Evolutionary conservation across 2,329 filamentous ascomycete species (phyloP), one percentile per base, ranked within the genome.

Genomic region (Orbilia ellipsospora): DNA sequence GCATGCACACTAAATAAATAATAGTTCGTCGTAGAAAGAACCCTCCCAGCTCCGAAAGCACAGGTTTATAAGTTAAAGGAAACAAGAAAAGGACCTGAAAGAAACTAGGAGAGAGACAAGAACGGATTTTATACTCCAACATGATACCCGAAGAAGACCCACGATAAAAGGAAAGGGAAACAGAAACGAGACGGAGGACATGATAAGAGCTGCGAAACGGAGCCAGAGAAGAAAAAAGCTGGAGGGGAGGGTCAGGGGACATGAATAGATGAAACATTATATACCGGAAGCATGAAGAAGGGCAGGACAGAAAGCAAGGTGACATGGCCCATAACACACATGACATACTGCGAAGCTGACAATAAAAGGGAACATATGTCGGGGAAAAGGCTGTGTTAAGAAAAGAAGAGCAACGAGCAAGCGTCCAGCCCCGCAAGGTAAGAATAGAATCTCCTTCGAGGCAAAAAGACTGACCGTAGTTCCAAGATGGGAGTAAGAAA

Each of bases 51-150:
- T 36, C 62, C 45, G 42, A 68, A 74, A 26, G 44, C 26, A 56
- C 60, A 63, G 54, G 62, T 73, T 68, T 69, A 73, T 70, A 57
- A n/a, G 44, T 60, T 48, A 61, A 36, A 36, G 31, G 31, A 36
- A 36, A 44, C 42, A 63, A 20, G 48, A 54, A 31, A 59, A 63
- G 18, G 45, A 64, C 40, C 42, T 55, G n/a, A 31, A 8, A 23
- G 45, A 36, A 51, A 45, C 48, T 56, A 62, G 56, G 50, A 70
- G 66, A 31, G 20, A 16, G 26, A 36, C 12, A 20, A 62, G 31
- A 55, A 75, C 64, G 64, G 64, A 75, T 75, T 75, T 75, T 75
- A 69, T 75, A 75, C 72, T 75, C 72, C 72, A 65, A 48, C 44
- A 59, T 60, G 72, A 75, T 69, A 75, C 72, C 72, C 72, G 52